phyloP scores from a whole-genome alignment of 345 rosid species.

The Ceriops tagal region DNA sequence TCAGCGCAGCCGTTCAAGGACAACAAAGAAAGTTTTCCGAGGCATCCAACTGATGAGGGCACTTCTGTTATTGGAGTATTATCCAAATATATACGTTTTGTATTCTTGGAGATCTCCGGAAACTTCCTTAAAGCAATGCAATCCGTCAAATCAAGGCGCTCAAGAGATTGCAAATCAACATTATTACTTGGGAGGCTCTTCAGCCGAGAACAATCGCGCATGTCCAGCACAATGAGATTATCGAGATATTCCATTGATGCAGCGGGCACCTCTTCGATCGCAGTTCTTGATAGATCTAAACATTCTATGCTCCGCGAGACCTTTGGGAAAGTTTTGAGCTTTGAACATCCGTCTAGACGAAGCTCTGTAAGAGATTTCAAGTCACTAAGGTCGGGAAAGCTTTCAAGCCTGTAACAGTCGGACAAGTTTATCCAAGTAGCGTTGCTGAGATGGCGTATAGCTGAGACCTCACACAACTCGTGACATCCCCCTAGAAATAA shows the following conservation, averaged over 20 bases:
- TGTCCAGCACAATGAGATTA: slow-evolving; percentile 16
- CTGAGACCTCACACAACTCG: no score
- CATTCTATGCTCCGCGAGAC: no score
- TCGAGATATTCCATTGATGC: not conserved
- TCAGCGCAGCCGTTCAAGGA: not conserved
- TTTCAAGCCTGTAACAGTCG: no score
- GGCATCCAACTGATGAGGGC: not conserved
- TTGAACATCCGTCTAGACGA: no score
- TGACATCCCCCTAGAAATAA: no score
- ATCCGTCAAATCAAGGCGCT: slow-evolving; percentile 15
- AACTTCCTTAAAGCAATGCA: slow-evolving; percentile 6
- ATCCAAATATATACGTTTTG: not conserved
- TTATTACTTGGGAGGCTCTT: slow-evolving; percentile 13
- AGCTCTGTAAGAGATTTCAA: no score
- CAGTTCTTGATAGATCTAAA: no score
- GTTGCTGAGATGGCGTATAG: no score
- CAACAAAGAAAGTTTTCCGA: not conserved
- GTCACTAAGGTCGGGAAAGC: no score
- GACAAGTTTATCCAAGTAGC: no score
- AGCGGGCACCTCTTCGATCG: no score
- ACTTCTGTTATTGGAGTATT: not conserved
- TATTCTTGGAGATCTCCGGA: not conserved
- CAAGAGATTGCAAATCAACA: slow-evolving; percentile 20
- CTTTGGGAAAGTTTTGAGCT: no score
- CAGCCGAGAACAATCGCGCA: slow-evolving; percentile 27